phyloP scores from a whole-genome alignment of 2,329 filamentous ascomycete species.

The Botryotinia calthae region DNA sequence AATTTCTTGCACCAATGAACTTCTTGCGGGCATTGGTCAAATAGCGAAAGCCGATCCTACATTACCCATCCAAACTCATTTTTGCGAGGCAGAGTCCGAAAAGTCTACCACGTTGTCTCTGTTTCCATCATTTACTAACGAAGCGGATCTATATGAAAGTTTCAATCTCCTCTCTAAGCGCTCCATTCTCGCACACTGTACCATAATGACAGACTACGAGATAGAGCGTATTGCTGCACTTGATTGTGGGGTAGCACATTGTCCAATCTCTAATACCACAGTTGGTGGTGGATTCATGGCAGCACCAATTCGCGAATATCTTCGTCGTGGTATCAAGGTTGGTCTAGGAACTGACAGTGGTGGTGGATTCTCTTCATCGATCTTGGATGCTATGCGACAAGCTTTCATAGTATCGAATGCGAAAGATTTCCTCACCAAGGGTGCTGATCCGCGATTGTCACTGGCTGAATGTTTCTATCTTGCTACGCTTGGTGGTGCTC shows the following conservation, averaged over 20 bases:
- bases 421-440: conserved; percentile 44
- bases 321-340: conserved; percentile 59
- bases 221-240: conserved; percentile 47
- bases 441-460: conserved; percentile 35
- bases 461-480: conserved; percentile 44
- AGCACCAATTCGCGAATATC: conserved; percentile 56
- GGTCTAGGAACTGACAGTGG: conserved; percentile 64
- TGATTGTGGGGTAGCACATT: conserved; percentile 61
- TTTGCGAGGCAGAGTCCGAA: conserved; percentile 63
- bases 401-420: conserved; percentile 51
- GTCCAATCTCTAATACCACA: conserved; percentile 63
- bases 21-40: conserved; percentile 55
- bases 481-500: conserved; percentile 51
- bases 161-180: conserved; percentile 54
- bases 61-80: conserved; percentile 63
- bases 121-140: conserved; percentile 55
- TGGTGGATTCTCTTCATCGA: conserved; percentile 59
- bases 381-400: conserved; percentile 57
- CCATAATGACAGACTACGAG: conserved; percentile 58
- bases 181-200: conserved; percentile 66
- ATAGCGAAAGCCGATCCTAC: conserved; percentile 49
- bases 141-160: conserved; percentile 58
- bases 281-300: conserved; percentile 61
- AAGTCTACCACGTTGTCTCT: conserved; percentile 53
- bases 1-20: conserved; percentile 50